A percentile compares a stretch with the other conserved stretches of the same genome.
phyloP scores from a whole-genome alignment of 1,284 basidiomycete genomes.

The Ceratobasidium theobromae region DNA sequence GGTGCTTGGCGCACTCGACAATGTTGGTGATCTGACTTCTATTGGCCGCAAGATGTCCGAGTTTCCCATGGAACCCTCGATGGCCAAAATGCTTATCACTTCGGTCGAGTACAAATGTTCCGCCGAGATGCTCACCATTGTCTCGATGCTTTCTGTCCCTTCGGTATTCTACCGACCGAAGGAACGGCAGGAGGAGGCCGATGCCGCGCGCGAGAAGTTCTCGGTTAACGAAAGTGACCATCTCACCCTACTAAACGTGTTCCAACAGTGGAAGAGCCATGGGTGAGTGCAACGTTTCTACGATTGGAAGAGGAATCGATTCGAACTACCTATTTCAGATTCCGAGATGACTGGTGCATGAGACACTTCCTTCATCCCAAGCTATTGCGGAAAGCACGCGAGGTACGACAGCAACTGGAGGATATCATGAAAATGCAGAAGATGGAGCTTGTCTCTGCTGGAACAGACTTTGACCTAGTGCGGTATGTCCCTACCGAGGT shows the following conservation, averaged over 20 bases:
- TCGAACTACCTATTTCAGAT: constrained; percentile 49
- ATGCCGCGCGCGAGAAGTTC: constrained; percentile 96
- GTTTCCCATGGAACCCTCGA: constrained; percentile 96
- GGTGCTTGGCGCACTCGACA: constrained; percentile 97
- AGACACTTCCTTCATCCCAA: constrained; percentile 97
- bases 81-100: constrained; percentile 98
- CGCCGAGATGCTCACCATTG: constrained; percentile 95
- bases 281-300: constrained; percentile 53
- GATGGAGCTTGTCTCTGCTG: constrained; percentile 85
- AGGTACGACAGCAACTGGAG: constrained; percentile 94
- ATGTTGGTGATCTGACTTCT: constrained; percentile 92
- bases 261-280: constrained; percentile 97
- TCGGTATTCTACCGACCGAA: constrained; percentile 96
- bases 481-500: constrained; percentile 53
- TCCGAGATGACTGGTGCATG: constrained; percentile 90
- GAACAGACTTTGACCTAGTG: constrained; percentile 94
- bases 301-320: neutral
- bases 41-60: constrained; percentile 96
- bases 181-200: constrained; percentile 93
- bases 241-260: constrained; percentile 93
- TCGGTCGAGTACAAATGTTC: constrained; percentile 94
- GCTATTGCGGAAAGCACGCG: constrained; percentile 89
- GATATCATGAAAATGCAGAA: constrained; percentile 99
- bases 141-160: constrained; percentile 97
- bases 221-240: constrained; percentile 98